These are phyloP conservation scores for Clavariopsis aquatica DNA, from an alignment of 495 filamentous ascomycete species.

Conservation along the genomic window DNA sequence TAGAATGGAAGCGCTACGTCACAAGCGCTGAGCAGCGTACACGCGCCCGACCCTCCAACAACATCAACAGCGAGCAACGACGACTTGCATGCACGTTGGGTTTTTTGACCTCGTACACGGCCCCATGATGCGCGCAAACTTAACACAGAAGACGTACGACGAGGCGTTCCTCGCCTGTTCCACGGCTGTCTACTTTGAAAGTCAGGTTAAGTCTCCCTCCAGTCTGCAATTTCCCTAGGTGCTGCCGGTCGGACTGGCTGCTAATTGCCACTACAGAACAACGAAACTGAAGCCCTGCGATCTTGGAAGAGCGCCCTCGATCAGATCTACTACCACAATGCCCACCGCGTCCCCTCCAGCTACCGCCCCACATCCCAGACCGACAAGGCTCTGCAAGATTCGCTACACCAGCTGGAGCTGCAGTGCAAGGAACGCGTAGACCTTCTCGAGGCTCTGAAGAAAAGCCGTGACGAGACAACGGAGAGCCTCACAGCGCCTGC, in stretches of 20 bases:
- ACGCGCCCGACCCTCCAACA: background rate
- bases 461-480: slow-evolving; percentile 63
- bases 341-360: slow-evolving; percentile 66
- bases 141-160: slow-evolving; percentile 96
- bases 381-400: slow-evolving; percentile 78
- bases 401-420: slow-evolving; percentile 76
- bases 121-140: slow-evolving; percentile 77
- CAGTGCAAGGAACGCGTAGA: slow-evolving; percentile 95
- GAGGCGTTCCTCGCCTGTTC: slow-evolving; percentile 92
- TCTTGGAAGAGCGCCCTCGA: slow-evolving; percentile 91
- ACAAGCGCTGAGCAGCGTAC: slow-evolving; percentile 25
- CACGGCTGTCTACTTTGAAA: slow-evolving; percentile 92
- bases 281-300: slow-evolving; percentile 86
- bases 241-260: background rate
- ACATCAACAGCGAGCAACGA: background rate
- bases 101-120: background rate
- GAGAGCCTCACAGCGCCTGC: slow-evolving; percentile 29
- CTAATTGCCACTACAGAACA: slow-evolving; percentile 59
- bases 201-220: slow-evolving; percentile 61
- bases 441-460: slow-evolving; percentile 75
- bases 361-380: slow-evolving; percentile 81
- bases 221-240: background rate
- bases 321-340: slow-evolving; percentile 85
- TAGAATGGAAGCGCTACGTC: slow-evolving; percentile 25
- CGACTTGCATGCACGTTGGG: background rate